phyloP scores from a whole-genome alignment of 73 alveolate genomes.

The Tetrahymena malaccensis region DNA sequence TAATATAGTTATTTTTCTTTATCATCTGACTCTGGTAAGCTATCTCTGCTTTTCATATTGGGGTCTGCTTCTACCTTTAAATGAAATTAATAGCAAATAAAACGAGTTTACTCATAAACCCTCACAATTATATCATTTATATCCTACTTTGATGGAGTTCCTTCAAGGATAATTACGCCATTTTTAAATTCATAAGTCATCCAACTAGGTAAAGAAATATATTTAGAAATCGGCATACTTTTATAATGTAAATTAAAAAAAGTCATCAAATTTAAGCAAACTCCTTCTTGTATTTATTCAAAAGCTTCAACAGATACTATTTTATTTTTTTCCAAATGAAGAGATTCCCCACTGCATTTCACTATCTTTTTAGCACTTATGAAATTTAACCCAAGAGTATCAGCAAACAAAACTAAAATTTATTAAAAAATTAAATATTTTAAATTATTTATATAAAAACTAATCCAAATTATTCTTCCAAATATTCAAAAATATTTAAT shows the following conservation, averaged over 20 bases:
- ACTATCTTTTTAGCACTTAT: not conserved
- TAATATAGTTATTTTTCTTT: too few relatives aligned
- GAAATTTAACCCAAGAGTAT: not conserved
- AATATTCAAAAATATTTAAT: too few relatives aligned
- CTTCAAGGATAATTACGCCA: not conserved
- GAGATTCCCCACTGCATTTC: not conserved
- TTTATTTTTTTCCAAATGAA: not conserved
- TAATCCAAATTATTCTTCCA: too few relatives aligned
- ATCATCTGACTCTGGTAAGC: too few relatives aligned
- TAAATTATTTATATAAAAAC: too few relatives aligned
- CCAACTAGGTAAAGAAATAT: not conserved
- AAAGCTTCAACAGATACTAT: not conserved
- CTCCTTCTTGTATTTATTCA: not conserved
- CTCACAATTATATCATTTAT: not conserved
- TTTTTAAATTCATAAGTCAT: not conserved
- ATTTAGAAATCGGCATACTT: not conserved
- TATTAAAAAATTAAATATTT: too few relatives aligned
- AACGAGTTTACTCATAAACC: not conserved
- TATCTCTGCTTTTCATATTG: too few relatives aligned
- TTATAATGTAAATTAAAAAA: too few relatives aligned
- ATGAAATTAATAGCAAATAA: not conserved
- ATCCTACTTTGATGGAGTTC: not conserved
- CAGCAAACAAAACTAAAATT: not conserved
- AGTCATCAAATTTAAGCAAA: not conserved
- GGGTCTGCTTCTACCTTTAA: not conserved